A percentile compares a stretch with the other conserved stretches of the same genome.
Conservation (phyloP, 371 early-diverging fungal species). For the Syncephalastrum monosporum region DNA sequence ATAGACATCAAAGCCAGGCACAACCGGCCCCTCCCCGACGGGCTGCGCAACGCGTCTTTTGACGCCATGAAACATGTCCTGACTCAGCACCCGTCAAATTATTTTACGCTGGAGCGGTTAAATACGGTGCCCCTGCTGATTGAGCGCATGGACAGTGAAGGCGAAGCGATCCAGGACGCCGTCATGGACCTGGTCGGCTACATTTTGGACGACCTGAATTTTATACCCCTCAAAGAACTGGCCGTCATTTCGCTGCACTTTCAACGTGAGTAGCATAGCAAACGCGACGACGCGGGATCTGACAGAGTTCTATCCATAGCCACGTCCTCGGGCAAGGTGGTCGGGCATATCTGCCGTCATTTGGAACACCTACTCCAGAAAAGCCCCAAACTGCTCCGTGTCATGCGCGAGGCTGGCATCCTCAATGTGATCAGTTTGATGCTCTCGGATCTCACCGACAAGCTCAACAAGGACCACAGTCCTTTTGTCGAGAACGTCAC, state of each 20-base stretch:
- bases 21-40: constrained; percentile 23
- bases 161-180: constrained; percentile 47
- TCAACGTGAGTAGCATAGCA: constrained; percentile 40
- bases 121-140: constrained; percentile 55
- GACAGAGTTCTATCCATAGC: constrained; percentile 18
- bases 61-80: constrained; percentile 40
- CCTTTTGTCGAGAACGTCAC: constrained; percentile 49
- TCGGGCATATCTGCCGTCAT: constrained; percentile 52
- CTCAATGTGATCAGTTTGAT: constrained; percentile 60
- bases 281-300: neutral
- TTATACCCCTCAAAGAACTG: constrained; percentile 66
- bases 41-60: constrained; percentile 33
- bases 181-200: constrained; percentile 57
- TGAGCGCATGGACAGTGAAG: constrained; percentile 55
- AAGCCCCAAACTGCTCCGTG: constrained; percentile 52
- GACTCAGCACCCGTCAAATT: constrained; percentile 50
- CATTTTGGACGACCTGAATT: constrained; percentile 63
- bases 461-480: constrained; percentile 20
- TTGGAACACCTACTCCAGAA: constrained; percentile 43
- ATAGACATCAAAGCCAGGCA: constrained; percentile 11
- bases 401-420: constrained; percentile 66
- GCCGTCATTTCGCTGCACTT: constrained; percentile 63
- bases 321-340: constrained; percentile 52
- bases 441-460: constrained; percentile 54
- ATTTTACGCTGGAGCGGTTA: constrained; percentile 51